Percentiles rank a stretch among this genome's conserved stretches.
These are phyloP conservation scores for Rhodosporidiobolus odoratus DNA, from an alignment of 768 basidiomycete genomes.

Conservation along the genomic window DNA sequence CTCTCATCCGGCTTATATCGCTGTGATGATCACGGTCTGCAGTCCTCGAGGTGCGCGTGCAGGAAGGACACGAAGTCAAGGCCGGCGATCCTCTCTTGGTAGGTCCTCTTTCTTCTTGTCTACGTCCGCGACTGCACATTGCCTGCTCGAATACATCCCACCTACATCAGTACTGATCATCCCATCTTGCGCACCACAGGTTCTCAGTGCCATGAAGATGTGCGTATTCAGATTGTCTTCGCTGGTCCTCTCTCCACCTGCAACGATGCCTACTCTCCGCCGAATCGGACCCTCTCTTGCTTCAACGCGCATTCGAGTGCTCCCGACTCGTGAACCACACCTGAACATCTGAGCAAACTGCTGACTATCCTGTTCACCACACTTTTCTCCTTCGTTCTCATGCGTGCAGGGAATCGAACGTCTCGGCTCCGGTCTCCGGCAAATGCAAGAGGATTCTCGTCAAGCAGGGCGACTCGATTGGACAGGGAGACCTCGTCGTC, in stretches of 20 bases:
- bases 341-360: constrained; percentile 5
- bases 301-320: not conserved
- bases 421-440: constrained; percentile 93
- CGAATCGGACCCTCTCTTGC: not conserved
- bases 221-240: not conserved
- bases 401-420: constrained; percentile 61
- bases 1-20: no score
- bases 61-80: constrained; percentile 95
- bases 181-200: constrained; percentile 33
- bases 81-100: constrained; percentile 96
- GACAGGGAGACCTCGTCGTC: constrained; percentile 34
- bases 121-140: constrained; percentile 55
- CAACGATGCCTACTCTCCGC: no score
- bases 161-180: not conserved
- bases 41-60: constrained; percentile 94
- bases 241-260: no score
- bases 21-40: constrained; percentile 60
- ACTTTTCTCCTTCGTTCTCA: not conserved
- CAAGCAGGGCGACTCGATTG: constrained; percentile 74
- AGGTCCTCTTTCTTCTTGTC: constrained; percentile 66
- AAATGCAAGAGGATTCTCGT: constrained; percentile 91
- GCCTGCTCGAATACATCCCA: no score
- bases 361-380: not conserved
- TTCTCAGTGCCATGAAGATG: constrained; percentile 13
- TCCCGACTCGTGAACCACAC: no score